Conservation (phyloP, 495 filamentous ascomycete genomes). For the Daldinia concentrica region DNA sequence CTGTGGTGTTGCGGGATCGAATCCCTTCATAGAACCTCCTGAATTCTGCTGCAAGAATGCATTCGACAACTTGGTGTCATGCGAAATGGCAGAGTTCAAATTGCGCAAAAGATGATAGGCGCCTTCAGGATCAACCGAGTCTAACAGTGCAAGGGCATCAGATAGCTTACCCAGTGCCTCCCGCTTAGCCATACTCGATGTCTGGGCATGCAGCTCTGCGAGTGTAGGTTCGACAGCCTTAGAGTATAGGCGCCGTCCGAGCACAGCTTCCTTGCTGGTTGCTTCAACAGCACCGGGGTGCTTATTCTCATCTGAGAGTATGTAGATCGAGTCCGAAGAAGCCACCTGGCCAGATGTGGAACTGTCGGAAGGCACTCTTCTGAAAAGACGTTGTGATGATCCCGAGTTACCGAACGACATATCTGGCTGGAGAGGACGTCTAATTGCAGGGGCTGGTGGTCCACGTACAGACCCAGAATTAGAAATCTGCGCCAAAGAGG, state of each 20-base stretch:
- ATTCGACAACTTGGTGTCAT: slow-evolving; percentile 53
- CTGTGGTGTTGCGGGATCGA: slow-evolving; percentile 48
- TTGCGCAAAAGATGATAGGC: slow-evolving; percentile 81
- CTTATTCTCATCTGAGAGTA: slow-evolving; percentile 54
- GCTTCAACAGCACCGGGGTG: slow-evolving; percentile 56
- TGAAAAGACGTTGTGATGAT: slow-evolving; percentile 89
- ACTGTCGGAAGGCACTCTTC: slow-evolving; percentile 78
- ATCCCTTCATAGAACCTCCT: slow-evolving; percentile 23
- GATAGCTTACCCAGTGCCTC: slow-evolving; percentile 83
- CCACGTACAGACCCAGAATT: slow-evolving; percentile 55
- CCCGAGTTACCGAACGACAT: slow-evolving; percentile 90
- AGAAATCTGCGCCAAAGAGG: slow-evolving; percentile 59
- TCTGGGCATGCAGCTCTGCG: slow-evolving; percentile 83
- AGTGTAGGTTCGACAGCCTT: slow-evolving; percentile 82
- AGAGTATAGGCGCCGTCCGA: slow-evolving; percentile 81
- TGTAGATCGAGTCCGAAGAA: slow-evolving; percentile 48
- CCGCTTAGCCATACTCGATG: slow-evolving; percentile 74
- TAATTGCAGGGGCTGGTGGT: slow-evolving; percentile 63
- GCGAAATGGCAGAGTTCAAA: slow-evolving; percentile 61
- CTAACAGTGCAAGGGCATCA: slow-evolving; percentile 83
- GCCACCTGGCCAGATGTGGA: slow-evolving; percentile 54
- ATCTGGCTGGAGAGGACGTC: slow-evolving; percentile 81
- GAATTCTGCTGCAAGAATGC: slow-evolving; percentile 46
- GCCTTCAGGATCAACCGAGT: slow-evolving; percentile 90
- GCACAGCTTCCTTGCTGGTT: slow-evolving; percentile 78